A percentile compares a stretch with the other conserved stretches of the same genome.
Evolutionary conservation across 2,329 filamentous ascomycete genomes (phyloP).

Genomic region (Cyanodermella asteris): DNA sequence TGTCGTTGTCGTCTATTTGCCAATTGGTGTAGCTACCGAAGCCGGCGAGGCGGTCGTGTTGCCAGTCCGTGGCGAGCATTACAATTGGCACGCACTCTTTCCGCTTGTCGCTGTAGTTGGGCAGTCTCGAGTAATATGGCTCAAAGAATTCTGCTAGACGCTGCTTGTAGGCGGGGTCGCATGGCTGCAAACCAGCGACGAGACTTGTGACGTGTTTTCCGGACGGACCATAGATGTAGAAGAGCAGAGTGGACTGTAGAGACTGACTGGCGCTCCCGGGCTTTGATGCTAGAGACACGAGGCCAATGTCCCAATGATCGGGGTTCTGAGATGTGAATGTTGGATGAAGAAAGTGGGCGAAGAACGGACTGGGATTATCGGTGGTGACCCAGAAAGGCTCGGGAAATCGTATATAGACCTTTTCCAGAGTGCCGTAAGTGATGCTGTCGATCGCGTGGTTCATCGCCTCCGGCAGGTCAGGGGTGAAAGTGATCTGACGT

Average conservation of each 20-base stretch:
- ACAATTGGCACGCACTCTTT: slow-evolving; percentile 36
- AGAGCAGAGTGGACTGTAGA: slow-evolving; percentile 62
- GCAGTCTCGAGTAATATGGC: slow-evolving; percentile 58
- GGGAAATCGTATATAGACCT: slow-evolving; percentile 44
- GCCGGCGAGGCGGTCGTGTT: slow-evolving; percentile 55
- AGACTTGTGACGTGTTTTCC: slow-evolving; percentile 17
- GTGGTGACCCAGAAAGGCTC: slow-evolving; percentile 46
- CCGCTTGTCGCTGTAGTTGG: slow-evolving; percentile 43
- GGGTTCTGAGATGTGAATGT: slow-evolving; percentile 40
- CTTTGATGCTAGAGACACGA: slow-evolving; percentile 53
- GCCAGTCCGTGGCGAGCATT: slow-evolving; percentile 54
- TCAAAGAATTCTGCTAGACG: slow-evolving; percentile 45
- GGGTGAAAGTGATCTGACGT: slow-evolving; percentile 18
- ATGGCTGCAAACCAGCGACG: slow-evolving; percentile 12
- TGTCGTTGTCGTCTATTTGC: no score
- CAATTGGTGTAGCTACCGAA: slow-evolving; percentile 74
- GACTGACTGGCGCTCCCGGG: slow-evolving; percentile 19
- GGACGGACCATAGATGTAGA: slow-evolving; percentile 34
- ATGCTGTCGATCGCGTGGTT: slow-evolving; percentile 25
- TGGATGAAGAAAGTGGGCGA: slow-evolving; percentile 56
- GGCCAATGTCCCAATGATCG: slow-evolving; percentile 49
- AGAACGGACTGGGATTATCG: slow-evolving; percentile 32
- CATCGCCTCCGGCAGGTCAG: no score
- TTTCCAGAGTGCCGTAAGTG: slow-evolving; percentile 25
- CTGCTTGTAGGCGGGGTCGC: slow-evolving; percentile 26